Evolutionary conservation across 2,329 filamentous ascomycete species (phyloP).

Genomic region (Diaporthe nobilis): DNA sequence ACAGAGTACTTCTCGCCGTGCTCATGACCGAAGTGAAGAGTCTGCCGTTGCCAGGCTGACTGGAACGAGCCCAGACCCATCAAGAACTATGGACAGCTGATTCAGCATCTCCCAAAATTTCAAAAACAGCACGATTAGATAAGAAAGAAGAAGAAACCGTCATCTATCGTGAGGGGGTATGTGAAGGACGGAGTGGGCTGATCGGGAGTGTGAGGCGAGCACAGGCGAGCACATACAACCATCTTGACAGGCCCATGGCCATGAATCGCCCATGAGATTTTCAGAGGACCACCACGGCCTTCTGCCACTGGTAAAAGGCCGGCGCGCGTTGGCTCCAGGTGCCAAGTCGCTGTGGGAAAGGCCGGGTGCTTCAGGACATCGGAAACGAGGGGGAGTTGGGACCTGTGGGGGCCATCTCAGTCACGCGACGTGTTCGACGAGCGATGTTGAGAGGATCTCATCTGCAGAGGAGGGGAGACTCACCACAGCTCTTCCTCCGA

Average conservation of each 20-base stretch:
- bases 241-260: slow-evolving; percentile 80
- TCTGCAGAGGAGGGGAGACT: background rate
- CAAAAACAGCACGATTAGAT: background rate
- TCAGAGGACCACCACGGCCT: slow-evolving; percentile 80
- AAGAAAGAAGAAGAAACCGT: no score
- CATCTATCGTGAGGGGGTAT: background rate
- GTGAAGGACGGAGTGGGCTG: background rate
- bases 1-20: slow-evolving; percentile 77
- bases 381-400: slow-evolving; percentile 60
- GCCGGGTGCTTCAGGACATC: slow-evolving; percentile 76
- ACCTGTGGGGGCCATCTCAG: slow-evolving; percentile 31
- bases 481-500: slow-evolving; percentile 37
- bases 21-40: slow-evolving; percentile 83
- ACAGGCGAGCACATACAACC: slow-evolving; percentile 73
- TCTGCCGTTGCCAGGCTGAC: slow-evolving; percentile 86
- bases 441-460: background rate
- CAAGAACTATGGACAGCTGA: slow-evolving; percentile 70
- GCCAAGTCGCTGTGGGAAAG: slow-evolving; percentile 77
- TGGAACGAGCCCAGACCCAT: slow-evolving; percentile 82
- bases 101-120: slow-evolving; percentile 27
- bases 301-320: slow-evolving; percentile 76
- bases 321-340: slow-evolving; percentile 74
- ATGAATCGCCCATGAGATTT: slow-evolving; percentile 85
- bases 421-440: background rate
- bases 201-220: slow-evolving; percentile 25